Conservation (phyloP, 2,329 filamentous ascomycete species). For the Aureobasidium pullulans region DNA sequence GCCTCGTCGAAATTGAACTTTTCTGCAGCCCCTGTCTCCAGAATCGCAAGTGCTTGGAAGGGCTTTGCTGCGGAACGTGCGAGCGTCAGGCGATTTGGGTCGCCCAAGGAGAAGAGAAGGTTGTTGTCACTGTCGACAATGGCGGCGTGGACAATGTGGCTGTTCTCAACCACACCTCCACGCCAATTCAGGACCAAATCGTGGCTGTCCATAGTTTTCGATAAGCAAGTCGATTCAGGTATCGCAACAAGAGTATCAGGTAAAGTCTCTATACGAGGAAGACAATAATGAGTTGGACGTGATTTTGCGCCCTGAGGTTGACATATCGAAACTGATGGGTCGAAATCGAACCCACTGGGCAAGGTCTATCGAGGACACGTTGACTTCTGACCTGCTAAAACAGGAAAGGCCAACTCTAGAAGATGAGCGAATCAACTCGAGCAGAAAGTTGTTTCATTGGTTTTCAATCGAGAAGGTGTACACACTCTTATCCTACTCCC, state of each 20-base stretch:
- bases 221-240: no score
- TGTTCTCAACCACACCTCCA: background rate
- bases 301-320: background rate
- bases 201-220: background rate
- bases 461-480: no score
- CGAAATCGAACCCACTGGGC: no score
- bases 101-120: background rate
- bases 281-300: no score
- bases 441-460: no score
- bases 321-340: no score
- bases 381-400: background rate
- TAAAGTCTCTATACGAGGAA: no score
- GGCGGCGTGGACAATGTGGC: background rate
- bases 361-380: background rate
- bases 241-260: no score
- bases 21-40: background rate
- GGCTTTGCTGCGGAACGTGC: background rate
- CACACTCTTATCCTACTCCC: no score
- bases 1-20: background rate
- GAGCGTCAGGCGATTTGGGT: background rate
- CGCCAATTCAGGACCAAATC: background rate
- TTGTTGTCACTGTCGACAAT: background rate
- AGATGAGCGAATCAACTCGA: no score
- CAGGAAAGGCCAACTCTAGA: background rate
- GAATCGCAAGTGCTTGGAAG: background rate